Evolutionary conservation across 2,329 filamentous ascomycete genomes (phyloP).

Genomic region (Cryphonectria radicalis): DNA sequence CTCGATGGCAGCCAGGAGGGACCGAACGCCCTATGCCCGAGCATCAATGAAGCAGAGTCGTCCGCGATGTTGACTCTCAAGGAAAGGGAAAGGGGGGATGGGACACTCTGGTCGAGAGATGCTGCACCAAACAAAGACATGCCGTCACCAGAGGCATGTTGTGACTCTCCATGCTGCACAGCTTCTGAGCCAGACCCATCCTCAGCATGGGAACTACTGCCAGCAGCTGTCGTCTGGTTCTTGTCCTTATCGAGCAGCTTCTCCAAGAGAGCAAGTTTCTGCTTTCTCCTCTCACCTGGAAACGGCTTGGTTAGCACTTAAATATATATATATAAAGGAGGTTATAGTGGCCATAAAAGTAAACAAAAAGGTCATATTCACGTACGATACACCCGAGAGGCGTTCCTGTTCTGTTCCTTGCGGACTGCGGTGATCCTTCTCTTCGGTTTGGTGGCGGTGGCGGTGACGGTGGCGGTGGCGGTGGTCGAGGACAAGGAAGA

Average conservation of each 20-base stretch:
- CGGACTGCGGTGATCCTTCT: slow-evolving; percentile 32
- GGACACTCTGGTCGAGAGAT: neutral
- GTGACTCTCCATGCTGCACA: neutral
- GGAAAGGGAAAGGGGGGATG: neutral
- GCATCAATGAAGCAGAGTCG: neutral
- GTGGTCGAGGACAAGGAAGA: neutral
- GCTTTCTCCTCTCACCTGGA: slow-evolving; percentile 48
- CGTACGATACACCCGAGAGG: slow-evolving; percentile 35
- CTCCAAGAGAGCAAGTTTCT: slow-evolving; percentile 47
- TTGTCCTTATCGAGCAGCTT: slow-evolving; percentile 41
- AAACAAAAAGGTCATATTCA: neutral
- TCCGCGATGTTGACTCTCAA: neutral
- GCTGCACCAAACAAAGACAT: neutral
- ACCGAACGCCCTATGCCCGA: neutral
- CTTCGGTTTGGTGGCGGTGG: neutral
- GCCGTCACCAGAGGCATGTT: neutral
- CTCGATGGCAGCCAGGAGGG: slow-evolving; percentile 9
- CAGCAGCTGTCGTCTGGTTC: neutral
- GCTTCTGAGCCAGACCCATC: neutral
- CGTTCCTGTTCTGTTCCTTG: slow-evolving; percentile 35
- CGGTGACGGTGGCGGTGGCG: neutral
- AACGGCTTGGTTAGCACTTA: slow-evolving; percentile 28
- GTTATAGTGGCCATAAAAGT: no score
- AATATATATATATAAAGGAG: no score
- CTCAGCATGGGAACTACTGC: neutral